Evolutionary conservation across 1,139 yeast species (phyloP), one percentile per base, ranked within the genome.

Genomic region (Diutina mesorugosa): DNA sequence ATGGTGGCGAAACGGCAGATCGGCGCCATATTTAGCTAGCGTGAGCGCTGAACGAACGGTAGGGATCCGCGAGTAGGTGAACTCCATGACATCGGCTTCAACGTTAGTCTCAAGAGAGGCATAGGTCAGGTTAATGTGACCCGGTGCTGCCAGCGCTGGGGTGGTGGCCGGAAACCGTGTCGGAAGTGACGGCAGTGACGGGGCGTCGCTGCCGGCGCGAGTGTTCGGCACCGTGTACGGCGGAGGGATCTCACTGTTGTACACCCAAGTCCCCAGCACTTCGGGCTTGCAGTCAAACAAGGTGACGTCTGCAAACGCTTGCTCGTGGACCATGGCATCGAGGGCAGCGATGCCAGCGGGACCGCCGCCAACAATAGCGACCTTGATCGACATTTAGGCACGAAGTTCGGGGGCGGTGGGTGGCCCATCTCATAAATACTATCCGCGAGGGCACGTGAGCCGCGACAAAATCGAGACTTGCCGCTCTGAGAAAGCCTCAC

Each of bases 221-320:
- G 9, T 16, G 26, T 3, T 48, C 5, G 26, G 45, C 5, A 32
- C 45, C 29, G 10, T 6, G n/a, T 50, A 50, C 29, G 32, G 12
- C 7, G 45, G n/a, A 6, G 53, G 53, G 7, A 30, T 28, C n/a
- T 3, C 6, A 9, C 6, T 6, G 18, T 50, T 38, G 32, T 50
- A 50, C 29, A 50, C 53, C 53, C 53, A 50, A 6, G 53, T 50
- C 14, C 53, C 53, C n/a, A 38, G 32, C 26, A 50, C 7, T n/a
- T 29, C 41, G 7, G 53, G 45, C 45, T 50, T 50, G 16, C 45
- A 32, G 32, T 50, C 53, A 10, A 32, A 50, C 21, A 50, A 21
- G 6, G 41, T 50, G 21, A 50, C 45, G 9, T 30, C 41, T 14
- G 30, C 21, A 30, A 50, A 50, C 14, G 28, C 45, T 2, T 47